Conservation (phyloP, 306 rosid genomes). For the Fragaria iinumae region DNA sequence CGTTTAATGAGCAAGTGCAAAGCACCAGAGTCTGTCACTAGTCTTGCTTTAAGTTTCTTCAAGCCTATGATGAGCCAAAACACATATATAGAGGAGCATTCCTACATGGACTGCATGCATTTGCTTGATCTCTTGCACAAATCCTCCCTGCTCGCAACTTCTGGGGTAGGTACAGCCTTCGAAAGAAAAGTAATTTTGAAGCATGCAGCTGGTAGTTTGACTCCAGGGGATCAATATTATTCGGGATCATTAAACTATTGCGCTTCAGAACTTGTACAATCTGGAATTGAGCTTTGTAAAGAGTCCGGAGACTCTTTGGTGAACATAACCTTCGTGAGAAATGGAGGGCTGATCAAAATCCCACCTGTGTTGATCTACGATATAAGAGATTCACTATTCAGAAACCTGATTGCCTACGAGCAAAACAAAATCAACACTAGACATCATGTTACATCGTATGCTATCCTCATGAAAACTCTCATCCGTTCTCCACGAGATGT, state of each 20-base stretch:
- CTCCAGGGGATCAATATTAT: not conserved
- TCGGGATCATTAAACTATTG: slow-evolving; percentile 3
- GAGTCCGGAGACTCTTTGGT: not conserved
- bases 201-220: not conserved
- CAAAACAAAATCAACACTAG: slow-evolving; percentile 23
- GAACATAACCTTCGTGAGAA: not conserved
- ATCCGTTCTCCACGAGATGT: slow-evolving; percentile 24
- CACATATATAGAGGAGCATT: no score
- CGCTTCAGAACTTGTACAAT: slow-evolving; percentile 24
- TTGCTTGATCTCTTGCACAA: slow-evolving; percentile 36
- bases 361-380: not conserved
- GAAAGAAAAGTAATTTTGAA: no score
- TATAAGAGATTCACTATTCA: slow-evolving; percentile 21
- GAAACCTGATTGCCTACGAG: slow-evolving; percentile 39
- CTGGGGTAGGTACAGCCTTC: not conserved
- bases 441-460: slow-evolving; percentile 32
- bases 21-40: slow-evolving; percentile 13
- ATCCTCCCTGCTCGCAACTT: not conserved
- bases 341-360: not conserved
- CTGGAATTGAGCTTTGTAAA: slow-evolving; percentile 10
- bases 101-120: slow-evolving; percentile 8
- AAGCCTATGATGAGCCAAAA: not conserved
- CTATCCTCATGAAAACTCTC: slow-evolving; percentile 27
- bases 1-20: not conserved
- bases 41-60: slow-evolving; percentile 8